Percentiles rank a stretch among this genome's conserved stretches.
Evolutionary conservation across 169 alveolate species (phyloP).

Genomic region (Eimeria necatrix): DNA sequence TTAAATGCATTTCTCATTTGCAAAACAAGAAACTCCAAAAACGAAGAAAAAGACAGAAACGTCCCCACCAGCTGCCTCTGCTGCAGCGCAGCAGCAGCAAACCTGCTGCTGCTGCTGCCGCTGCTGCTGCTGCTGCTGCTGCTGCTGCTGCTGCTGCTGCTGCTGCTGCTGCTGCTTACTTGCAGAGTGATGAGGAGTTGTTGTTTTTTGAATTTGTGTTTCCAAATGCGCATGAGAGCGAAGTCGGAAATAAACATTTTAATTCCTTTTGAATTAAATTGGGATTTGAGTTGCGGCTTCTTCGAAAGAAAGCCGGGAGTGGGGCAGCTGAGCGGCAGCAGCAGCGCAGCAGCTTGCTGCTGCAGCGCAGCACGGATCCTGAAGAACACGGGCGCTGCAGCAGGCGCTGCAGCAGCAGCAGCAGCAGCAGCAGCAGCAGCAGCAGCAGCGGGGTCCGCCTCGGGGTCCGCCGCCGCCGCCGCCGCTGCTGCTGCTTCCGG

Average conservation of each 20-base stretch:
- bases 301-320: not conserved
- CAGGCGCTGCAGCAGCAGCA: not conserved
- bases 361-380: constrained; percentile 58
- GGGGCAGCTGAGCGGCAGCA: constrained; percentile 32
- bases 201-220: not conserved
- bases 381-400: constrained; percentile 43
- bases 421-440: not conserved
- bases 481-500: not conserved
- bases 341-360: not conserved
- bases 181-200: not conserved
- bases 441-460: not conserved
- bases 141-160: no score
- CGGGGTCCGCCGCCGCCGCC: not conserved
- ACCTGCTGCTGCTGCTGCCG: no score
- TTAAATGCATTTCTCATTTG: no score
- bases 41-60: no score
- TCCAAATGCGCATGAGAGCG: not conserved
- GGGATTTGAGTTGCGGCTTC: not conserved
- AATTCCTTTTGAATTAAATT: not conserved
- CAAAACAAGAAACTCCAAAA: no score
- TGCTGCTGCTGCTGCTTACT: not conserved
- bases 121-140: not conserved
- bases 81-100: no score
- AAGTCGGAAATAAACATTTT: not conserved
- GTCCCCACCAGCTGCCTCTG: no score